These are phyloP conservation scores for Aegilops longissima DNA, from an alignment of 176 grass and related monocot genomes.

Conservation along the genomic window DNA sequence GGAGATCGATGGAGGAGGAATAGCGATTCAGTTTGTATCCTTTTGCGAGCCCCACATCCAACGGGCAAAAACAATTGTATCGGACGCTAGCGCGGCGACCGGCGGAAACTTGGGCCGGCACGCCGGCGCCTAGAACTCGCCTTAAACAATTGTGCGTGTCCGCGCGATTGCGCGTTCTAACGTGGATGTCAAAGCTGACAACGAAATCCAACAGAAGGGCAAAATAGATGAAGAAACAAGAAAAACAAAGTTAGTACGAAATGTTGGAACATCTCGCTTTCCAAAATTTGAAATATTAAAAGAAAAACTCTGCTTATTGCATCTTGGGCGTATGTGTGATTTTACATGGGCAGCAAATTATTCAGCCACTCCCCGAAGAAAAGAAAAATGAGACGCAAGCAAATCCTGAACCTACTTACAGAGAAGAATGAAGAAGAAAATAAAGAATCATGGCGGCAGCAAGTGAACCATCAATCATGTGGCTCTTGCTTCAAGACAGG, in stretches of 20 bases:
- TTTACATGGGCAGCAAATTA: constrained; percentile 34
- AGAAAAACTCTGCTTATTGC: not conserved
- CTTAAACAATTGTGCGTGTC: not conserved
- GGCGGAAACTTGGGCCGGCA: too few relatives aligned
- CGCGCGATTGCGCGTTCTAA: not conserved
- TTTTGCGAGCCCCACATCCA: too few relatives aligned
- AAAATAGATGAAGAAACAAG: not conserved
- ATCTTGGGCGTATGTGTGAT: not conserved
- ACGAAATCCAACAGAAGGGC: not conserved
- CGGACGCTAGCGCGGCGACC: too few relatives aligned
- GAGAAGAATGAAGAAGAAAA: not conserved
- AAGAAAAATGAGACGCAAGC: not conserved
- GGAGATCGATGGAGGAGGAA: too few relatives aligned
- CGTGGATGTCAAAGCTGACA: not conserved
- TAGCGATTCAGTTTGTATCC: too few relatives aligned
- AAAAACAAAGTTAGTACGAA: not conserved
- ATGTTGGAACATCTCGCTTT: not conserved
- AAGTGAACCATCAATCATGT: not conserved
- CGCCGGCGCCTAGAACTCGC: too few relatives aligned
- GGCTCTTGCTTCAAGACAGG: not conserved
- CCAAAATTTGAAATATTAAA: too few relatives aligned
- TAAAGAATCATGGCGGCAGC: too few relatives aligned
- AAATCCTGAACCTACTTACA: constrained; percentile 12
- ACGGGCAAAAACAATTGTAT: too few relatives aligned
- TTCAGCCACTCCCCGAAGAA: constrained; percentile 1